phyloP scores from a whole-genome alignment of 768 basidiomycete genomes.

The Heimioporus sp. region DNA sequence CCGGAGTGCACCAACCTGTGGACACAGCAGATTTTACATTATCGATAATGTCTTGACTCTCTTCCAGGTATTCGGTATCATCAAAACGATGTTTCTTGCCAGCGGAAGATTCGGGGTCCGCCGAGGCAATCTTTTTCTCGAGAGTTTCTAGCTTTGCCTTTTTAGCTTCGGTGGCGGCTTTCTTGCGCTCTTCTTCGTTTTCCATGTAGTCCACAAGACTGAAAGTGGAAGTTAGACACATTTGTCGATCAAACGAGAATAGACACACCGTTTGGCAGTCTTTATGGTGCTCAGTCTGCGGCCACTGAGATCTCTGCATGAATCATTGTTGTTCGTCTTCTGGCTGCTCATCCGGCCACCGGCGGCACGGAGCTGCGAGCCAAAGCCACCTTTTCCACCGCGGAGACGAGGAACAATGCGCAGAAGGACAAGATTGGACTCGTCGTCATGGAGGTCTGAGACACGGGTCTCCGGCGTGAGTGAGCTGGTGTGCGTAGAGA shows the following conservation, averaged over 20 bases:
- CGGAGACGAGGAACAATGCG: conserved; percentile 71
- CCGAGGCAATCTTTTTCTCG: conserved; percentile 66
- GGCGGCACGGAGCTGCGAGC: conserved; percentile 92
- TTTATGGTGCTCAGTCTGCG: conserved; percentile 90
- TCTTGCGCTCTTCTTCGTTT: conserved; percentile 75
- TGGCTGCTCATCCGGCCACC: conserved; percentile 97
- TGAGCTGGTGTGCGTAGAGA: conserved; percentile 40
- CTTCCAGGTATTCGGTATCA: conserved; percentile 89
- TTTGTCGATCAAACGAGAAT: background rate
- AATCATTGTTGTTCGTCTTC: conserved; percentile 94
- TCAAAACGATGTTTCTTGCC: conserved; percentile 90
- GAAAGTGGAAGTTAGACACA: background rate
- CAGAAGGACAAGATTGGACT: conserved; percentile 53
- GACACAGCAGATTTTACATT: conserved; percentile 89
- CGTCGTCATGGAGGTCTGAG: conserved; percentile 33
- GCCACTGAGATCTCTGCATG: conserved; percentile 89
- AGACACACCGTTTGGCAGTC: conserved; percentile 85
- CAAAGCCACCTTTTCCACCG: conserved; percentile 98
- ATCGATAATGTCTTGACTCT: conserved; percentile 88
- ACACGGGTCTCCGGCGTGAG: conserved; percentile 32
- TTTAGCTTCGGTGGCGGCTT: conserved; percentile 73
- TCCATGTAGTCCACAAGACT: conserved; percentile 88
- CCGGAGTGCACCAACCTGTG: conserved; percentile 51
- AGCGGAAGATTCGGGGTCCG: conserved; percentile 45
- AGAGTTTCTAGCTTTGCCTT: conserved; percentile 81